Conservation (phyloP, 2,329 filamentous ascomycete genomes). For the Colletotrichum camelliae region DNA sequence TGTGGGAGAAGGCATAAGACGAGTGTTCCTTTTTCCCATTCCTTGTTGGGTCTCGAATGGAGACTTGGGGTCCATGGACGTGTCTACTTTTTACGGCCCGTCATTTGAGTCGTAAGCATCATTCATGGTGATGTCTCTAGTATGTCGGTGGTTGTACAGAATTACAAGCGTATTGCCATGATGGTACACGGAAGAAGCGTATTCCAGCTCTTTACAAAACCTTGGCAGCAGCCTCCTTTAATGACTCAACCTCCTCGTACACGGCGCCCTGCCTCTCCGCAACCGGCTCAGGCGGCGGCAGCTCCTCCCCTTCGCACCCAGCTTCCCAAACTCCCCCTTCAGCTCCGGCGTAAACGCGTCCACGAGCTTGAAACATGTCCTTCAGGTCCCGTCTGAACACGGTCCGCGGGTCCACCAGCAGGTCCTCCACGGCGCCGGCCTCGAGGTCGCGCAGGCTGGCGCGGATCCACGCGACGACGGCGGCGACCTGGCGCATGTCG, state of each 20-base stretch:
- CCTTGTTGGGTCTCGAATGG: neutral
- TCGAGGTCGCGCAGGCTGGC: constrained; percentile 53
- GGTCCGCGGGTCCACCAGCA: constrained; percentile 39
- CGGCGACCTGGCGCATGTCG: constrained; percentile 55
- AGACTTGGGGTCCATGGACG: neutral
- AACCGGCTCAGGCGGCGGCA: neutral
- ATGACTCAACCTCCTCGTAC: constrained; percentile 5
- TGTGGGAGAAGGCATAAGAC: constrained; percentile 65
- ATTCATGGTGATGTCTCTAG: neutral
- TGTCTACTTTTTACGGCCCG: neutral
- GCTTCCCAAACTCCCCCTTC: constrained; percentile 41
- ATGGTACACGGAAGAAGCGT: neutral
- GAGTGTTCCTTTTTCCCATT: neutral
- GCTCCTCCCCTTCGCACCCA: constrained; percentile 28
- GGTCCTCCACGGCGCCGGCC: constrained; percentile 50
- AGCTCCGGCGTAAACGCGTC: constrained; percentile 37
- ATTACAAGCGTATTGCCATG: constrained; percentile 25
- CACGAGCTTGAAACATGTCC: constrained; percentile 42
- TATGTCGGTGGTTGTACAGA: constrained; percentile 24
- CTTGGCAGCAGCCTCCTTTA: neutral
- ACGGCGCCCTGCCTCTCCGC: constrained; percentile 25
- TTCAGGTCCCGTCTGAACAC: constrained; percentile 50
- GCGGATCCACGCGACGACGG: constrained; percentile 63
- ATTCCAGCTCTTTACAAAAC: neutral
- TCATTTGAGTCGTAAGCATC: neutral